Evolutionary conservation across 1,139 yeast genomes (phyloP).

Genomic region (Pneumocystis carinii): DNA sequence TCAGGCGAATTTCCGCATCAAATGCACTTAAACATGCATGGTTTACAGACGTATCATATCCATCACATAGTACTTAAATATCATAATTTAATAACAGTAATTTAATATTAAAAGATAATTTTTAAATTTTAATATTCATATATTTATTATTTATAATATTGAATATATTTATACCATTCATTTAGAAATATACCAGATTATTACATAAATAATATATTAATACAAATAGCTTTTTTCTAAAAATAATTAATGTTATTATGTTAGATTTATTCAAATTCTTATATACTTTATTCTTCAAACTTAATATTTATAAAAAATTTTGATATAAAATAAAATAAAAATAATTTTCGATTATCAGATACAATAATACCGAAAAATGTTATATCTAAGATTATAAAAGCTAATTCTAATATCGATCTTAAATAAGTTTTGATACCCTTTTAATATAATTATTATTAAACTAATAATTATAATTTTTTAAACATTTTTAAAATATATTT

Average conservation of each 20-base stretch:
- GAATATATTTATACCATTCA: neutral
- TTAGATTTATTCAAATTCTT: neutral
- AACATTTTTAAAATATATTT: too few species aligned
- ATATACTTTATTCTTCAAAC: neutral
- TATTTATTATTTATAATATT: neutral
- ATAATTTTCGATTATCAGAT: too few species aligned
- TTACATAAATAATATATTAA: neutral
- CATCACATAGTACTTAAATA: neutral
- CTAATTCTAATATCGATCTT: too few species aligned
- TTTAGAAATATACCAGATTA: neutral
- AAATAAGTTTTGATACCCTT: too few species aligned
- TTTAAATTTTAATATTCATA: neutral
- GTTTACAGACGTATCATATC: neutral
- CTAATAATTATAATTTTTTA: too few species aligned
- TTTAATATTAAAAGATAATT: neutral
- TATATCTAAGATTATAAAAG: too few species aligned
- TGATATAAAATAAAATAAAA: too few species aligned
- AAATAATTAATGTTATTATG: neutral
- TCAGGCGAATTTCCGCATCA: constrained; percentile 60
- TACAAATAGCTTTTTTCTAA: neutral
- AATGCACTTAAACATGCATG: constrained; percentile 43
- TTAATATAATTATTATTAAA: too few species aligned
- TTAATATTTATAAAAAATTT: neutral
- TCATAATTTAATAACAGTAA: neutral
- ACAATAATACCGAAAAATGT: too few species aligned